phyloP scores from a whole-genome alignment of 2,329 filamentous ascomycete genomes.

The Epichloe aotearoae region DNA sequence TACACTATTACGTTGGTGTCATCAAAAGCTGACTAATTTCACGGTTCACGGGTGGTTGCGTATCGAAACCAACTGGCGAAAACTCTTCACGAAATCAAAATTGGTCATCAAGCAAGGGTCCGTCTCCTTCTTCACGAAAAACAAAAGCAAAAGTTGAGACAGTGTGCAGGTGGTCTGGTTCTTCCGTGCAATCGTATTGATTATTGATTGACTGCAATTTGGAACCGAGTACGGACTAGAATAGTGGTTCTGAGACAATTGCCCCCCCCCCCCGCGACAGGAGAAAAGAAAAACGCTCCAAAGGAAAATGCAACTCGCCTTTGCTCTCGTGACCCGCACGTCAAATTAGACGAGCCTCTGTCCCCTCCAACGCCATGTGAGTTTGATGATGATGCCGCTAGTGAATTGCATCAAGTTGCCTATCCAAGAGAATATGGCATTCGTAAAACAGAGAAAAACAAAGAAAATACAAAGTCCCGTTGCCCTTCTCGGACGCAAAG shows the following conservation, averaged over 20 bases:
- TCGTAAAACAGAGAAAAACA: background rate
- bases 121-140: too few species aligned
- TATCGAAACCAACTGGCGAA: too few species aligned
- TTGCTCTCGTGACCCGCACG: background rate
- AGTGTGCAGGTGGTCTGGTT: too few species aligned
- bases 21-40: too few species aligned
- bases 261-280: background rate
- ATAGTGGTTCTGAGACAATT: background rate
- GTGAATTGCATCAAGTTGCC: background rate
- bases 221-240: background rate
- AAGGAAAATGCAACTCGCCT: background rate
- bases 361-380: background rate
- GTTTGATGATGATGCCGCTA: background rate
- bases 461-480: background rate
- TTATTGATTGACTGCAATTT: background rate
- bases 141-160: too few species aligned
- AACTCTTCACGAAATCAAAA: too few species aligned
- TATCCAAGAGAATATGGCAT: background rate
- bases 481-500: background rate
- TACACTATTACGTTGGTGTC: too few species aligned
- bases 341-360: background rate
- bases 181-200: background rate
- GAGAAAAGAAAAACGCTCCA: background rate
- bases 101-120: too few species aligned
- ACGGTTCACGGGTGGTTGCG: too few species aligned